Evolutionary conservation across 2,329 filamentous ascomycete species (phyloP).

Genomic region (Fusarium domesticum): DNA sequence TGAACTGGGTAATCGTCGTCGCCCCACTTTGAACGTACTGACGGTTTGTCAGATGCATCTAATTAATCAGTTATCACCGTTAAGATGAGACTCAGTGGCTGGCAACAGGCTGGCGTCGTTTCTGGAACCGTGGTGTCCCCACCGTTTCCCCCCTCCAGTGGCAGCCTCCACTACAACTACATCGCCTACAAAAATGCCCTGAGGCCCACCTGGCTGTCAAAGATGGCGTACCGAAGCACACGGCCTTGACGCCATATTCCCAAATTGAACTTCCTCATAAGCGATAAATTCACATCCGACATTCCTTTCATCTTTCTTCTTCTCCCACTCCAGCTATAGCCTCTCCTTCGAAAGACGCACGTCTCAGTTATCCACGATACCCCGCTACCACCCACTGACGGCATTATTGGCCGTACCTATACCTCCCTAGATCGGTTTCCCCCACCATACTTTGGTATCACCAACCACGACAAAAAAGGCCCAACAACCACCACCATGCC

Average conservation of each 20-base stretch:
- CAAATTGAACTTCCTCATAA: not conserved
- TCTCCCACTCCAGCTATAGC: not conserved
- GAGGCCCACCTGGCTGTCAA: not conserved
- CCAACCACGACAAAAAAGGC: slow-evolving; percentile 7
- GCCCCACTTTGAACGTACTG: too few relatives aligned
- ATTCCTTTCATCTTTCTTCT: not conserved
- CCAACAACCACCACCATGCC: slow-evolving; percentile 36
- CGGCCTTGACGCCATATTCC: not conserved
- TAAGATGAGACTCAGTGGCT: too few relatives aligned
- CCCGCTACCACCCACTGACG: slow-evolving; percentile 1
- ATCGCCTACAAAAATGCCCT: not conserved
- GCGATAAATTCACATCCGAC: not conserved
- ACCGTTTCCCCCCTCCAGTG: too few relatives aligned
- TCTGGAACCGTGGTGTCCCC: too few relatives aligned
- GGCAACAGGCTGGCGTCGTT: too few relatives aligned
- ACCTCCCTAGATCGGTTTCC: too few relatives aligned
- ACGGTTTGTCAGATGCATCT: too few relatives aligned
- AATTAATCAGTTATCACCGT: too few relatives aligned
- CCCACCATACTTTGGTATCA: slow-evolving; percentile 17
- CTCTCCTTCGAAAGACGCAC: not conserved
- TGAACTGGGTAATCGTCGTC: not conserved
- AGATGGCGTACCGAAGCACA: not conserved
- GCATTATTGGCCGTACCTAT: not conserved
- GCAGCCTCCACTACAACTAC: too few relatives aligned
- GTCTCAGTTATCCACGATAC: not conserved